Conservation (phyloP, 106 monocot species). For the Dendrobium chrysotoxum region DNA sequence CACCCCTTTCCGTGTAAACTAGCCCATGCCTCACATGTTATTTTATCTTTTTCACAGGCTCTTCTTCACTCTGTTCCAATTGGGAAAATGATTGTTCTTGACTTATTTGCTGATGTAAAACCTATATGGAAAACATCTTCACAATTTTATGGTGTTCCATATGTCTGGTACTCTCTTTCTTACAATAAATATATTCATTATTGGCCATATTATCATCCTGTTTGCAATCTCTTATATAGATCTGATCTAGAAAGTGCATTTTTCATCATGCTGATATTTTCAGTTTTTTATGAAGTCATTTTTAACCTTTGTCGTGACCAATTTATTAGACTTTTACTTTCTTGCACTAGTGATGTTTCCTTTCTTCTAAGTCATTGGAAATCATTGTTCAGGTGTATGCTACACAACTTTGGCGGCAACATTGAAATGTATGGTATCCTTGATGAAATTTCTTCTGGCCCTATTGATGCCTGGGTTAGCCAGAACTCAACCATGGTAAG, state of each 20-base stretch:
- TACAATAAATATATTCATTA: not conserved
- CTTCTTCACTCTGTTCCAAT: slow-evolving; percentile 92
- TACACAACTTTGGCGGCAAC: slow-evolving; percentile 98
- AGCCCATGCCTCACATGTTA: not conserved
- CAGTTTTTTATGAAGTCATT: not conserved
- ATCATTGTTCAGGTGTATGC: slow-evolving; percentile 73
- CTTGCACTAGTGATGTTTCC: not conserved
- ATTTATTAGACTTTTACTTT: not conserved
- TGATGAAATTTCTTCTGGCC: slow-evolving; percentile 81
- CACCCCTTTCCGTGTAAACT: not conserved
- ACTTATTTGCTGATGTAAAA: slow-evolving; percentile 96
- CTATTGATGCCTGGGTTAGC: slow-evolving; percentile 73
- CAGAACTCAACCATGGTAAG: slow-evolving; percentile 87
- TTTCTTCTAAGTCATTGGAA: not conserved
- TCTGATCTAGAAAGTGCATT: not conserved
- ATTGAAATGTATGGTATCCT: slow-evolving; percentile 97
- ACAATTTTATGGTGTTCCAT: slow-evolving; percentile 97
- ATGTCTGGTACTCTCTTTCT: slow-evolving; percentile 66
- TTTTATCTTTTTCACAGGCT: slow-evolving; percentile 40
- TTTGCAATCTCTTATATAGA: not conserved
- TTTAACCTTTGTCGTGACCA: not conserved
- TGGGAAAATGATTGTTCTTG: slow-evolving; percentile 97
- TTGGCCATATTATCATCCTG: not conserved
- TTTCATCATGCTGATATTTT: not conserved
- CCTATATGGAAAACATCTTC: slow-evolving; percentile 91